Conservation (phyloP, 208 protist species). For the Blechomonas ayalai region DNA sequence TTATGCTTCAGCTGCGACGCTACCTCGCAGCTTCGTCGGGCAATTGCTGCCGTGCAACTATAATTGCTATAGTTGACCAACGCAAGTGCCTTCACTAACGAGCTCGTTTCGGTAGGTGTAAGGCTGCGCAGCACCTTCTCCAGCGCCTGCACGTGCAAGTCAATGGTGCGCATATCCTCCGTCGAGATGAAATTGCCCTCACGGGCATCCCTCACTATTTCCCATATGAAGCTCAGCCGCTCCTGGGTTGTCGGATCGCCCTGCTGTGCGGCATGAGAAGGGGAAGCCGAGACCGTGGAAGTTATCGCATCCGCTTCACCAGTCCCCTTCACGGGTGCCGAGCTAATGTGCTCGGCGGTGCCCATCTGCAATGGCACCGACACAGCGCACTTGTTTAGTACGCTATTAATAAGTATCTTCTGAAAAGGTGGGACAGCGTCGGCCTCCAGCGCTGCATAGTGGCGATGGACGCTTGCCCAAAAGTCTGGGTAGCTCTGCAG, state of each 20-base stretch:
- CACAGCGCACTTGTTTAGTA: constrained; percentile 8
- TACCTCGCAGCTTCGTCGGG: constrained; percentile 72
- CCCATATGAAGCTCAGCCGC: constrained; percentile 18
- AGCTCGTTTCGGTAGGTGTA: constrained; percentile 22
- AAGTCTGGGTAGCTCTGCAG: constrained; percentile 19
- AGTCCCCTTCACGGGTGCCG: background rate
- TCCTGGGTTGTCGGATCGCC: constrained; percentile 15
- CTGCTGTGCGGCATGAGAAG: background rate
- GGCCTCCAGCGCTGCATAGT: constrained; percentile 13
- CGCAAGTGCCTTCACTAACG: constrained; percentile 43
- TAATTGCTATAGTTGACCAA: constrained; percentile 69
- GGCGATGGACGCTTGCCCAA: constrained; percentile 12
- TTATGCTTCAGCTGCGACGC: constrained; percentile 23
- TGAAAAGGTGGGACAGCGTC: constrained; percentile 39
- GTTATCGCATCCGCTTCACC: background rate
- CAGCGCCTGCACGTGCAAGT: constrained; percentile 35
- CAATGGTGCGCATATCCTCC: constrained; percentile 19
- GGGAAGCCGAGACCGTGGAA: background rate
- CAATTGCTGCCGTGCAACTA: constrained; percentile 45
- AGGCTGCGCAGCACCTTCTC: constrained; percentile 49
- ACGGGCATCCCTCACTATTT: constrained; percentile 22
- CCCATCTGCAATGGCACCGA: constrained; percentile 1
- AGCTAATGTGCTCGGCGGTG: background rate
- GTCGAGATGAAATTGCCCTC: constrained; percentile 9
- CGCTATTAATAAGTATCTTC: constrained; percentile 28